Evolutionary conservation across 352 stramenopile genomes (phyloP).

Genomic region (Aphanomyces cochlioides): DNA sequence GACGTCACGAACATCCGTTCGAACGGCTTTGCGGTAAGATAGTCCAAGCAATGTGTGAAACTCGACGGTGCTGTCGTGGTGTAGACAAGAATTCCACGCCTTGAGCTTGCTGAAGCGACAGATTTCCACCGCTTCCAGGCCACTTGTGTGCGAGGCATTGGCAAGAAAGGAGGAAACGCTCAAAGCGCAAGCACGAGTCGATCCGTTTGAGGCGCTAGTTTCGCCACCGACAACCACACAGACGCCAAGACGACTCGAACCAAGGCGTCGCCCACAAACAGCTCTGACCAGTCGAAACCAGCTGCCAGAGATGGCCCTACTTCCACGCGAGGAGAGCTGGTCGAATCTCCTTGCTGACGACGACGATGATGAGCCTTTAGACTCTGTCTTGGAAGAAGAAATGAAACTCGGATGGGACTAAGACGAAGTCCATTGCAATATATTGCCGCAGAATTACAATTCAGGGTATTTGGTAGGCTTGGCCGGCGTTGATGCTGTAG

Average conservation of each 20-base stretch:
- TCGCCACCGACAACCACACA: not conserved
- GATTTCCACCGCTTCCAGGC: not conserved
- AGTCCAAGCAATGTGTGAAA: not conserved
- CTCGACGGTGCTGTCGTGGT: not conserved
- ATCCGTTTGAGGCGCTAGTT: slow-evolving; percentile 13
- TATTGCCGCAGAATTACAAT: not conserved
- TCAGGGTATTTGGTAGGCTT: slow-evolving; percentile 7
- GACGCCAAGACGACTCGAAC: not conserved
- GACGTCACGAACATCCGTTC: slow-evolving; percentile 47
- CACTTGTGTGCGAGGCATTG: not conserved
- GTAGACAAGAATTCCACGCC: slow-evolving; percentile 28
- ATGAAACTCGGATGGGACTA: not conserved
- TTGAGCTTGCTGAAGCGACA: slow-evolving; percentile 1
- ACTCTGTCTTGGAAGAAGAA: not conserved
- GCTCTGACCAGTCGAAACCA: not conserved
- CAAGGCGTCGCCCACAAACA: not conserved
- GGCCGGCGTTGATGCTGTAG: not conserved
- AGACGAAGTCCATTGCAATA: not conserved
- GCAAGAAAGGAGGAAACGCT: not conserved
- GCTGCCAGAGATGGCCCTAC: not conserved
- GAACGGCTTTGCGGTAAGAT: slow-evolving; percentile 51
- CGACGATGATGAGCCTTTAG: slow-evolving; percentile 1
- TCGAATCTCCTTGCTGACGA: slow-evolving; percentile 17
- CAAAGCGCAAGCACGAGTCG: not conserved
- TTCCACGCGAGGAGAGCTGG: slow-evolving; percentile 3